These are phyloP conservation scores for Penicillium canescens DNA, from an alignment of 495 filamentous ascomycete species.

Conservation along the genomic window DNA sequence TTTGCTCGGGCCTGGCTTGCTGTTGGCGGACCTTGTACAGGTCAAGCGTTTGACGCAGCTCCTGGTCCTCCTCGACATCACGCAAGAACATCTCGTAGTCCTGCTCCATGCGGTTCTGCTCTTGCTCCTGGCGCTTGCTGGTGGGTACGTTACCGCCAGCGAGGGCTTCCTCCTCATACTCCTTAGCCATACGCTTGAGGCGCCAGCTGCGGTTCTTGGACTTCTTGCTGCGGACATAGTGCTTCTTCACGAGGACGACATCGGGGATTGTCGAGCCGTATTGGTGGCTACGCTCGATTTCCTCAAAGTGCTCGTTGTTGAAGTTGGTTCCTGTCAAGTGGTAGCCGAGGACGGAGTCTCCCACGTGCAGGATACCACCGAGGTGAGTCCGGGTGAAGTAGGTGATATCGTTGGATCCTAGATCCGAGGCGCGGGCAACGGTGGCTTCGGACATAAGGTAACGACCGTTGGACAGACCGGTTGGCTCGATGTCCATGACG, in stretches of 20 bases:
- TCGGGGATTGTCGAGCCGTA: slow-evolving; percentile 82
- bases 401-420: slow-evolving; percentile 82
- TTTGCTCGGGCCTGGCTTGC: background rate
- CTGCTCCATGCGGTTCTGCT: slow-evolving; percentile 78
- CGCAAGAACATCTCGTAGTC: slow-evolving; percentile 97
- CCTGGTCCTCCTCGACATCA: slow-evolving; percentile 93
- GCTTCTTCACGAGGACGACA: slow-evolving; percentile 94
- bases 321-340: slow-evolving; percentile 84
- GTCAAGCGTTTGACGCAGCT: slow-evolving; percentile 78
- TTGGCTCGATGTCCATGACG: slow-evolving; percentile 88
- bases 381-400: slow-evolving; percentile 91
- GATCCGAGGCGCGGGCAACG: slow-evolving; percentile 81
- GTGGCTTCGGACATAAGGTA: slow-evolving; percentile 83
- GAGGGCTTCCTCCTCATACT: slow-evolving; percentile 70
- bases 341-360: slow-evolving; percentile 92
- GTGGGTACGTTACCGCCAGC: slow-evolving; percentile 21
- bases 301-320: slow-evolving; percentile 84
- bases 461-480: slow-evolving; percentile 73
- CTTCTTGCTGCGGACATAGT: slow-evolving; percentile 84
- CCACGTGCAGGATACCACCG: slow-evolving; percentile 80
- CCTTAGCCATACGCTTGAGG: slow-evolving; percentile 87
- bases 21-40: slow-evolving; percentile 73
- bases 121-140: slow-evolving; percentile 62
- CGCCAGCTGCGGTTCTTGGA: slow-evolving; percentile 87
- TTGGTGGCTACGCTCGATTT: slow-evolving; percentile 66